Percentiles rank a stretch among this genome's conserved stretches.
Conservation (phyloP, 2,329 filamentous ascomycete species). For the Penicillium sp. region DNA sequence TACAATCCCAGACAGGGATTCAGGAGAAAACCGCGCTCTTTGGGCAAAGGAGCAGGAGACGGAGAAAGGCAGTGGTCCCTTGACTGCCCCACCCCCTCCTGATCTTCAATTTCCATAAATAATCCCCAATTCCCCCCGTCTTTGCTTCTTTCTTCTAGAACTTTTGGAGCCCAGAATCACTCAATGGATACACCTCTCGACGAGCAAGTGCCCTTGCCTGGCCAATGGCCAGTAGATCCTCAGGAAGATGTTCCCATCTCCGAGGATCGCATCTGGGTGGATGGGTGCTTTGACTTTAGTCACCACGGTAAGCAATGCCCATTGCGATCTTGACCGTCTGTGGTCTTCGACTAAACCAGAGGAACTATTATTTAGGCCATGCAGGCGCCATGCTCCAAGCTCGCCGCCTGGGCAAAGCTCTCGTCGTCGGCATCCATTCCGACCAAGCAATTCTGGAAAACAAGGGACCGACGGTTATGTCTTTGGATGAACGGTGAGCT, state of each 20-base stretch:
- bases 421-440: constrained; percentile 91
- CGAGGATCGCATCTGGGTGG: constrained; percentile 88
- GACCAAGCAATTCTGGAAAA: constrained; percentile 95
- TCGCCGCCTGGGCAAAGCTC: constrained; percentile 82
- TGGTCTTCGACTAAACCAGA: not conserved
- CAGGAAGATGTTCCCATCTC: constrained; percentile 61
- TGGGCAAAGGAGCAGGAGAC: not conserved
- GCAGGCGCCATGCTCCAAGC: constrained; percentile 97
- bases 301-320: constrained; percentile 72
- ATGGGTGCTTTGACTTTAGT: constrained; percentile 99
- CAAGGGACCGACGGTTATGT: constrained; percentile 98
- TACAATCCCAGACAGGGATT: not conserved
- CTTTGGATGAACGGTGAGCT: constrained; percentile 73
- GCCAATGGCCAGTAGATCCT: constrained; percentile 66
- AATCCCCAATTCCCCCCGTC: constrained; percentile 14
- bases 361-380: constrained; percentile 63
- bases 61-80: not conserved
- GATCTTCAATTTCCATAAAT: not conserved
- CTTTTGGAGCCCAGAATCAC: not conserved
- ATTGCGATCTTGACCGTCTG: not conserved
- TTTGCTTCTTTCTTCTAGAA: not conserved
- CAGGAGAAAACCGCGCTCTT: not conserved
- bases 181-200: constrained; percentile 26
- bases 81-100: not conserved
- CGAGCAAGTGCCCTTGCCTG: constrained; percentile 52